A percentile compares a stretch with the other conserved stretches of the same genome.
These are phyloP conservation scores for Sphagnum tenellum DNA, from an alignment of 225 moss, liverwort and hornwort genomes.

Conservation along the genomic window DNA sequence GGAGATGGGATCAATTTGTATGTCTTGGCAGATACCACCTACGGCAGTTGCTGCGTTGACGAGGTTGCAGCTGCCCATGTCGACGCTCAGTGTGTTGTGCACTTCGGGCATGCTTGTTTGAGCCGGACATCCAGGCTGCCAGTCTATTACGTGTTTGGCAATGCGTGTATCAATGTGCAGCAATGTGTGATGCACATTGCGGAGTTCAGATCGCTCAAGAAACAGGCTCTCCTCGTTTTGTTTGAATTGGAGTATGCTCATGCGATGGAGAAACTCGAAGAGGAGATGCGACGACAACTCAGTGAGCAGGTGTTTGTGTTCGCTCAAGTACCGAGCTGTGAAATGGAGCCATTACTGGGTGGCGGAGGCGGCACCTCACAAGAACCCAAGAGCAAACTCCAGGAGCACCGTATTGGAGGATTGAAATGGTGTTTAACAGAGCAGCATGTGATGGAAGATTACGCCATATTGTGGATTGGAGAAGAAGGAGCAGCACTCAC, in stretches of 20 bases:
- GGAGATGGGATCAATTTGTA: slow-evolving; percentile 33
- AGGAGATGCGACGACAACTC: slow-evolving; percentile 7
- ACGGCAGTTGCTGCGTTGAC: slow-evolving; percentile 95
- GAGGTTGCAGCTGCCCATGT: slow-evolving; percentile 93
- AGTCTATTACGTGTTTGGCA: slow-evolving; percentile 86
- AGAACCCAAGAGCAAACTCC: slow-evolving; percentile 6
- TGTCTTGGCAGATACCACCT: slow-evolving; percentile 93
- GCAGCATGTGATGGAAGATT: slow-evolving; percentile 38
- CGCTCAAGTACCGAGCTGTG: slow-evolving; percentile 42
- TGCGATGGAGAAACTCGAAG: slow-evolving; percentile 34
- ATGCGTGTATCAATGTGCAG: slow-evolving; percentile 23
- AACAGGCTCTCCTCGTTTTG: slow-evolving; percentile 46
- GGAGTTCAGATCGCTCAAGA: slow-evolving; percentile 17
- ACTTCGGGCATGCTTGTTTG: slow-evolving; percentile 80
- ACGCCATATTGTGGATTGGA: slow-evolving; percentile 72
- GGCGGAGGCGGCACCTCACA: neutral
- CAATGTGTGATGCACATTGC: slow-evolving; percentile 41
- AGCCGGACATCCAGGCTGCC: slow-evolving; percentile 80
- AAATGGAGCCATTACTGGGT: slow-evolving; percentile 33
- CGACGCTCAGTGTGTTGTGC: slow-evolving; percentile 85
- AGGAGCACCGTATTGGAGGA: slow-evolving; percentile 35
- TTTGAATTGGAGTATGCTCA: slow-evolving; percentile 60
- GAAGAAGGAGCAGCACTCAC: slow-evolving; percentile 70
- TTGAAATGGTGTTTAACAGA: slow-evolving; percentile 47
- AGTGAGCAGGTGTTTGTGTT: slow-evolving; percentile 31